These are phyloP conservation scores for Diplodia sapinea DNA, from an alignment of 2,329 filamentous ascomycete species.

Conservation along the genomic window DNA sequence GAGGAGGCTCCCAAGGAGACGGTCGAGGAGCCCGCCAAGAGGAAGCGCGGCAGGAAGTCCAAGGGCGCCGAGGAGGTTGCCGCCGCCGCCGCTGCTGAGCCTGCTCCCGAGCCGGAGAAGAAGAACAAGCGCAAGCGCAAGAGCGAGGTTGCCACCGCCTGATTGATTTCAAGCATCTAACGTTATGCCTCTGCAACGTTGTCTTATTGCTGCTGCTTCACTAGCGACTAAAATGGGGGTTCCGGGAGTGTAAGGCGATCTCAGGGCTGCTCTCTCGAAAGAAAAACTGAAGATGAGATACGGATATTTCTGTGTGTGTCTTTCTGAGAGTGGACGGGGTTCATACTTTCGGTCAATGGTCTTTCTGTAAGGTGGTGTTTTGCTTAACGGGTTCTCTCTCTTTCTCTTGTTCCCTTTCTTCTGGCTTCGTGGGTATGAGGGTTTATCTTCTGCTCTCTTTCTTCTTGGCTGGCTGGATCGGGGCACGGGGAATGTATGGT, in stretches of 20 bases:
- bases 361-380: not conserved
- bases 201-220: not conserved
- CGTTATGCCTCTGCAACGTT: not conserved
- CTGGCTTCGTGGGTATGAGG: not conserved
- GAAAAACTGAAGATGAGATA: constrained; percentile 4
- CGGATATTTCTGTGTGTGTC: not conserved
- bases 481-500: not conserved
- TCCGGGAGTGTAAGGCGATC: not conserved
- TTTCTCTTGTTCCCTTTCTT: not conserved
- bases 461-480: not conserved
- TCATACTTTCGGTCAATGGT: not conserved
- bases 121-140: constrained; percentile 32
- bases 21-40: constrained; percentile 26
- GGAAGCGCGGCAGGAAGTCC: constrained; percentile 31
- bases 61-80: constrained; percentile 26
- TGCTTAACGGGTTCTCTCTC: not conserved
- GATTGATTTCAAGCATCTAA: constrained; percentile 1
- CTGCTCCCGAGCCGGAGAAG: constrained; percentile 29
- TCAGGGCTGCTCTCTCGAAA: not conserved
- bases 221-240: constrained; percentile 10
- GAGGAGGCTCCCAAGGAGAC: constrained; percentile 4
- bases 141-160: constrained; percentile 22
- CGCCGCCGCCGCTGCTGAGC: not conserved
- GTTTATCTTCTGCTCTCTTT: not conserved
- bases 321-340: not conserved